Conservation (phyloP, 179 eudicot genomes). For the Spinacia oleracea region DNA sequence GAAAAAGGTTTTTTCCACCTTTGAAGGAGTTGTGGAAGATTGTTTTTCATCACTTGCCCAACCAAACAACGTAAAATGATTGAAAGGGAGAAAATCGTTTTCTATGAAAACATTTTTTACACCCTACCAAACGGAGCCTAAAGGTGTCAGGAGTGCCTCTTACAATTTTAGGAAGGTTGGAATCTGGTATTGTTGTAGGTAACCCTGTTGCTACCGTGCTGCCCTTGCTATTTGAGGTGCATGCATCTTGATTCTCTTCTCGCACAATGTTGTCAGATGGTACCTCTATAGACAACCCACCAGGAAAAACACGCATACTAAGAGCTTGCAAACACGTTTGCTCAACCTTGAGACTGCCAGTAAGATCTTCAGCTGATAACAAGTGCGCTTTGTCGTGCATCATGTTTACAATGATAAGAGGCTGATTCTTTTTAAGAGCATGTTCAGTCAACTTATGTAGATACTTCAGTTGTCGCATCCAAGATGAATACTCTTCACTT, state of each 20-base stretch:
- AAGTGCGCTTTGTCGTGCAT: slow-evolving; percentile 60
- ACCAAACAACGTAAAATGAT: too few relatives aligned
- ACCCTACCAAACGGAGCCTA: too few relatives aligned
- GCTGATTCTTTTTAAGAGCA: slow-evolving; percentile 35
- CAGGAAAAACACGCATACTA: slow-evolving; percentile 57
- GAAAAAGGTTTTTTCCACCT: too few relatives aligned
- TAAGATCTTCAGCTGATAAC: slow-evolving; percentile 45
- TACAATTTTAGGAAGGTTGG: slow-evolving; percentile 71
- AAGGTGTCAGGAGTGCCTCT: slow-evolving; percentile 28
- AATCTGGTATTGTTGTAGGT: slow-evolving; percentile 41
- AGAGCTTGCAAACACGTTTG: slow-evolving; percentile 75
- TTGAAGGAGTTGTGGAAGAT: too few relatives aligned
- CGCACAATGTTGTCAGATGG: slow-evolving; percentile 36
- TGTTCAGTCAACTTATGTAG: slow-evolving; percentile 9
- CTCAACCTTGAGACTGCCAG: slow-evolving; percentile 58
- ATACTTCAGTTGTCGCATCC: slow-evolving; percentile 14
- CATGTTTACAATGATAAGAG: slow-evolving; percentile 41
- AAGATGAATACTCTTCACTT: slow-evolving; percentile 13
- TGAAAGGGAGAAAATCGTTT: too few relatives aligned
- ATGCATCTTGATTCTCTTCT: slow-evolving; percentile 52
- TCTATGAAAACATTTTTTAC: too few relatives aligned
- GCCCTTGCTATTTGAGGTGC: slow-evolving; percentile 46
- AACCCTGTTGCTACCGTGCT: slow-evolving; percentile 29
- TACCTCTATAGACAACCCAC: slow-evolving; percentile 47
- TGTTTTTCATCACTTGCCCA: too few relatives aligned